Conservation (phyloP, 352 stramenopile genomes). For the Plasmopara halstedii region DNA sequence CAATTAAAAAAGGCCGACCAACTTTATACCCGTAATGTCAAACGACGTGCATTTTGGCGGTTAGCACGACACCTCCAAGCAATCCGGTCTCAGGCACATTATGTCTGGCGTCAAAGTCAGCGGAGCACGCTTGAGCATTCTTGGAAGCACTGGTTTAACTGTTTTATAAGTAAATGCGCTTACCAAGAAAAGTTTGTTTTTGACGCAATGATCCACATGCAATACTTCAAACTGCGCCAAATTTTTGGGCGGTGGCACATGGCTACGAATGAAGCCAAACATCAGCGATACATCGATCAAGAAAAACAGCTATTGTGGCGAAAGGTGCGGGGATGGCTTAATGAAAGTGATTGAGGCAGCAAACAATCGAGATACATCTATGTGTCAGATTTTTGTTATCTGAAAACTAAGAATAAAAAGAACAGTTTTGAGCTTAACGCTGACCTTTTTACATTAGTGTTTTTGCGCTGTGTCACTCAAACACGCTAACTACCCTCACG, state of each 20-base stretch:
- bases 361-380: no score
- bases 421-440: no score
- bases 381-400: no score
- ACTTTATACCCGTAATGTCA: conserved; percentile 12
- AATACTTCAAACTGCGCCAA: conserved; percentile 9
- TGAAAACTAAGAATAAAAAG: no score
- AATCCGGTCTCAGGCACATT: conserved; percentile 13
- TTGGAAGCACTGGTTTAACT: conserved; percentile 25
- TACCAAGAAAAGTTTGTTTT: conserved; percentile 8
- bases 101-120: conserved; percentile 22
- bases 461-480: no score
- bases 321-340: conserved; percentile 57
- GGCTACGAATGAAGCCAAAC: conserved; percentile 18
- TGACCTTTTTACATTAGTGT: no score
- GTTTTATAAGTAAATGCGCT: conserved; percentile 4
- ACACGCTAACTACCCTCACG: no score
- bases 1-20: conserved; percentile 15
- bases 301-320: conserved; percentile 56
- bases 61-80: conserved; percentile 15
- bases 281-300: conserved; percentile 18
- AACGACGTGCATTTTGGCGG: conserved; percentile 8
- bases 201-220: conserved; percentile 4
- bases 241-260: conserved; percentile 28
- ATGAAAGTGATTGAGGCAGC: conserved; percentile 28
- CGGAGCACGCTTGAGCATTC: conserved; percentile 24